Evolutionary conservation across 1,284 basidiomycete species (phyloP).

Genomic region (Heterobasidion irregulare): DNA sequence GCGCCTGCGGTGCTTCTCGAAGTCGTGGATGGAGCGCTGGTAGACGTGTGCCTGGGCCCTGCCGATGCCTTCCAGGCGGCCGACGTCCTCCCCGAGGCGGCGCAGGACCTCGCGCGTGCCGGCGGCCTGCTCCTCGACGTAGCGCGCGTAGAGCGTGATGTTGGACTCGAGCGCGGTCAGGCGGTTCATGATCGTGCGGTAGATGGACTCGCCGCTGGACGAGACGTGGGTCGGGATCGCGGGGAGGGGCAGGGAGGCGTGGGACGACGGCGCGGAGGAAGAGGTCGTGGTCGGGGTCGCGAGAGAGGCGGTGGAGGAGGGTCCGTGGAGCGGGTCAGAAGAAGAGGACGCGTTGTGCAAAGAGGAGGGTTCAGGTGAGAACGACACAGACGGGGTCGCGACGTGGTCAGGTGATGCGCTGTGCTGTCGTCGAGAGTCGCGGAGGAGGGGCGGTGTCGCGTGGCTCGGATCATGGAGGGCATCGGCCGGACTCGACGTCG

Average conservation of each 20-base stretch:
- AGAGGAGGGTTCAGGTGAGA: no score
- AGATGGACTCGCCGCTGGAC: constrained; percentile 77
- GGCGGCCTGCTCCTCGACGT: constrained; percentile 86
- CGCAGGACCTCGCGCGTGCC: constrained; percentile 72
- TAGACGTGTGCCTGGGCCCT: constrained; percentile 60
- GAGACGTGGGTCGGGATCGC: constrained; percentile 6
- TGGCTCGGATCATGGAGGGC: no score
- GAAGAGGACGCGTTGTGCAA: no score
- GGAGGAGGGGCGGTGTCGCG: no score
- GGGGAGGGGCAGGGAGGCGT: constrained; percentile 2
- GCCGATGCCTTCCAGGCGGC: constrained; percentile 62
- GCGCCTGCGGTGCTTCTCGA: constrained; percentile 64
- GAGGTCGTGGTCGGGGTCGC: neutral
- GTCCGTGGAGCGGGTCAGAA: neutral
- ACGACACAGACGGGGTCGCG: no score
- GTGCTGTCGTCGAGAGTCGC: no score
- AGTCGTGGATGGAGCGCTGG: constrained; percentile 58
- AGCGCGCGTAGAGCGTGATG: constrained; percentile 79
- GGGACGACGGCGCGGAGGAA: neutral
- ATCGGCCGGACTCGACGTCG: no score
- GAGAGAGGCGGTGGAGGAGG: neutral
- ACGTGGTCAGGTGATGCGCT: no score
- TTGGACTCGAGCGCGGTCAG: constrained; percentile 83
- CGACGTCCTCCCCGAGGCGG: constrained; percentile 78
- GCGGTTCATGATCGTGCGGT: constrained; percentile 93